Evolutionary conservation across 2,329 filamentous ascomycete species (phyloP).

Genomic region (Botrytis pseudocinerea): DNA sequence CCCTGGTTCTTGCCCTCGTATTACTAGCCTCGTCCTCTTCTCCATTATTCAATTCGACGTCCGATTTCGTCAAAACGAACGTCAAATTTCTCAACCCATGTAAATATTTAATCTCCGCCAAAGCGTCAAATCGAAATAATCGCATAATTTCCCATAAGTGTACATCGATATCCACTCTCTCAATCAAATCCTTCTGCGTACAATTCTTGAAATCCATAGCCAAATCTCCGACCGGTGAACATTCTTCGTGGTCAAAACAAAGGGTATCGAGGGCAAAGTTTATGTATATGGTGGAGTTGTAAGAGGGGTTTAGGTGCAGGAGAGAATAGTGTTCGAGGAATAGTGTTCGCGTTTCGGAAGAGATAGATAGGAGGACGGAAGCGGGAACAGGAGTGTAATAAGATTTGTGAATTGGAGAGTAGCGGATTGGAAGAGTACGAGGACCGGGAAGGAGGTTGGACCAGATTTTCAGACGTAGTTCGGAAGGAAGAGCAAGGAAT

Average conservation of each 20-base stretch:
- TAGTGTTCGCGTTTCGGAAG: conserved; percentile 24
- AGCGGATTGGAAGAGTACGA: conserved; percentile 22
- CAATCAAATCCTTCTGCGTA: conserved; percentile 17
- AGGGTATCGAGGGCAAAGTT: conserved; percentile 27
- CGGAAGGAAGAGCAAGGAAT: conserved; percentile 22
- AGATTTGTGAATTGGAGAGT: conserved; percentile 10
- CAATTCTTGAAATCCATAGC: conserved; percentile 21
- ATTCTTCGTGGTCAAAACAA: conserved; percentile 27
- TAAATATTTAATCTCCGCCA: conserved; percentile 24
- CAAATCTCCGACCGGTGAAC: conserved; percentile 25
- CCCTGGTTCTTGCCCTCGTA: background rate
- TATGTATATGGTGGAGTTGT: conserved; percentile 27
- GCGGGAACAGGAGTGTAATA: conserved; percentile 19
- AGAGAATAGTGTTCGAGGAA: conserved; percentile 23
- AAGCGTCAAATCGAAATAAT: conserved; percentile 23
- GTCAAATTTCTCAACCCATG: conserved; percentile 20
- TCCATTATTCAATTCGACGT: conserved; percentile 7
- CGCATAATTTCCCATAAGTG: conserved; percentile 27
- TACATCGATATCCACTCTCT: conserved; percentile 25
- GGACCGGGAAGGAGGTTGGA: conserved; percentile 15
- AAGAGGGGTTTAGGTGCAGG: conserved; percentile 17
- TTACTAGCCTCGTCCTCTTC: background rate
- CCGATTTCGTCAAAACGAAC: conserved; percentile 18
- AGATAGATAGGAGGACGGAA: conserved; percentile 23
- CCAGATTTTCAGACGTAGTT: conserved; percentile 25